phyloP scores from a whole-genome alignment of 2,329 filamentous ascomycete species.

The Beauveria medogensis region DNA sequence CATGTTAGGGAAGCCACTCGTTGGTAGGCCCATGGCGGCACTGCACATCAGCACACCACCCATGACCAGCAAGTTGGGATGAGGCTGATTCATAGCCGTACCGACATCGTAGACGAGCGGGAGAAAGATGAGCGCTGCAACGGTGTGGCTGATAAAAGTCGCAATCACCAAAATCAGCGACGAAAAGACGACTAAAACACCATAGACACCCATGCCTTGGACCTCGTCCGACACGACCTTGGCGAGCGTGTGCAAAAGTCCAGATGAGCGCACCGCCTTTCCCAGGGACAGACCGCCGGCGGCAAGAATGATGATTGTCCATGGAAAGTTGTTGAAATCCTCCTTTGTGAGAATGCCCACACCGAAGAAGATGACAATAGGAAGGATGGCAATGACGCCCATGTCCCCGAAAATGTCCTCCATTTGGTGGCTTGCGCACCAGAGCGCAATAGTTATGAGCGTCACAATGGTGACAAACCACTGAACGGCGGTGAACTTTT shows the following conservation, averaged over 20 bases:
- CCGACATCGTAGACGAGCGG: constrained; percentile 86
- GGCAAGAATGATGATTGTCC: constrained; percentile 98
- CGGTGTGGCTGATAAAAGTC: constrained; percentile 96
- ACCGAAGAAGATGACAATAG: constrained; percentile 92
- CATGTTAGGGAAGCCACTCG: constrained; percentile 97
- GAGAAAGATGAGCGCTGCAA: constrained; percentile 89
- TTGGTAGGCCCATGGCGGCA: constrained; percentile 91
- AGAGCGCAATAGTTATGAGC: constrained; percentile 74
- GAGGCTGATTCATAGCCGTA: constrained; percentile 73
- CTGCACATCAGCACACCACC: constrained; percentile 91
- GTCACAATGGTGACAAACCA: constrained; percentile 89
- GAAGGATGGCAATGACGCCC: constrained; percentile 96
- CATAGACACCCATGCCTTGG: constrained; percentile 73
- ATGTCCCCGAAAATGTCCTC: constrained; percentile 90
- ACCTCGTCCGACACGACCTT: constrained; percentile 65
- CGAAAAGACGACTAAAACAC: constrained; percentile 78
- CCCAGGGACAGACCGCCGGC: constrained; percentile 88
- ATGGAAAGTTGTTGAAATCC: constrained; percentile 99
- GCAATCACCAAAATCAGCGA: constrained; percentile 82
- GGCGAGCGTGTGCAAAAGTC: constrained; percentile 83
- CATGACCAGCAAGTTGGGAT: constrained; percentile 95
- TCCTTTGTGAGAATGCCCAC: constrained; percentile 95
- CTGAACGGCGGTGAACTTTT: constrained; percentile 79
- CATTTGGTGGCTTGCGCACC: constrained; percentile 87
- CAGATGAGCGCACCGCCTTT: constrained; percentile 89